Base-by-base conservation (phyloP, 441 rosid genomes). In the Aleurites moluccanus region DNA sequence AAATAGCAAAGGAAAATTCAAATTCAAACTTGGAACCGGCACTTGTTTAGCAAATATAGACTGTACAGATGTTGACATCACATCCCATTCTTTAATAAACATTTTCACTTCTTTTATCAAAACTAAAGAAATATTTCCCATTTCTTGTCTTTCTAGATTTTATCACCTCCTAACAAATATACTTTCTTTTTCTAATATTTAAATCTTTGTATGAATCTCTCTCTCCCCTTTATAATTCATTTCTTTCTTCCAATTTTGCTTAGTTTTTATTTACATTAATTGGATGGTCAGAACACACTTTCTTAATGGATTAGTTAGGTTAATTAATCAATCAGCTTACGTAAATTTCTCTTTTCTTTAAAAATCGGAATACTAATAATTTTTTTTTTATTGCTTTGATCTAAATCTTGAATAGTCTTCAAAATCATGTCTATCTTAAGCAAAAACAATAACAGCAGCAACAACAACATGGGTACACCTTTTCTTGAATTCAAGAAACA, bases 401-500 rank as follows among this genome's bases (percentile, higher is more conserved):
- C n/a, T n/a, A n/a, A 20, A 21, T 42, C 25, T 30, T 40, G 7
- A 14, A 2, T 53, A 0, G 14, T 27, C 55, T 44, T 16, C 70
- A 5, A 73, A 66, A 65, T 38, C 74, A 87, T 86, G 91, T 88
- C 91, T 14, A 80, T 72, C 74, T 73, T 86, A 64, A 87, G 89
- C 82, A 88, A 78, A 77, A 84, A 68, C 73, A 83, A n/a, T n/a
- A n/a, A n/a, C n/a, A n/a, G n/a, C n/a, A n/a, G n/a, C n/a, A n/a
- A 75, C 56, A 66, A 11, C 80, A 78, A 73, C 85, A 85, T 83
- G 90, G 84, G 79, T 74, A 72, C 88, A 35, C 83, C 91, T 49
- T 91, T 94, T 74, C 91, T 78, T 77, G 94, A 91, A 42, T 74
- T 94, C 77, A 94, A 83, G 88, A 92, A 88, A 60, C 97, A 92